Evolutionary conservation across 768 basidiomycete genomes (phyloP).

Genomic region (Jaapia argillacea): DNA sequence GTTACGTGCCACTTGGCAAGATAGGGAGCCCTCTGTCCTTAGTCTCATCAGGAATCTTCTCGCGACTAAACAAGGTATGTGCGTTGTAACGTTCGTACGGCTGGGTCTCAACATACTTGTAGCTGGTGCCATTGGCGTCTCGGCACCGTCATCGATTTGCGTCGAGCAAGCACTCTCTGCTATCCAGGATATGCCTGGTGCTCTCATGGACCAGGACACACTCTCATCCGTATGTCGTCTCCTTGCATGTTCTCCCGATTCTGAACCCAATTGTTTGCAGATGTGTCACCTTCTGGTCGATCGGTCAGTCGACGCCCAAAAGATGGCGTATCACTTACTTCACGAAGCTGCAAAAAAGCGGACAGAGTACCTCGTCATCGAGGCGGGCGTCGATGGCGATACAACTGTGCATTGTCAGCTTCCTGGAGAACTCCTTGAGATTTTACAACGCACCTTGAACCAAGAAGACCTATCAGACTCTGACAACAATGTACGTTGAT

Average conservation of each 20-base stretch:
- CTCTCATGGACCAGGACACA: conserved; percentile 53
- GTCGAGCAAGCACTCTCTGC: conserved; percentile 60
- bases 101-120: neutral
- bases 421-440: conserved; percentile 54
- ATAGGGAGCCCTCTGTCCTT: conserved; percentile 40
- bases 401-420: conserved; percentile 40
- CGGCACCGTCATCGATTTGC: conserved; percentile 55
- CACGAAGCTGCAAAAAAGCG: conserved; percentile 57
- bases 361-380: conserved; percentile 80
- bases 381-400: conserved; percentile 74
- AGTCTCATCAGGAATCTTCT: conserved; percentile 54
- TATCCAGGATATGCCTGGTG: conserved; percentile 52
- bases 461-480: conserved; percentile 25
- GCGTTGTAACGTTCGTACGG: neutral
- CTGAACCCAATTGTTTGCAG: too few species aligned
- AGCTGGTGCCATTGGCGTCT: conserved; percentile 18
- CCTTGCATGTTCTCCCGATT: neutral
- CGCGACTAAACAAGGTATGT: conserved; percentile 41
- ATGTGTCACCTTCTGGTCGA: conserved; percentile 77
- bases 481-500: conserved; percentile 28
- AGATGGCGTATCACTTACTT: conserved; percentile 68
- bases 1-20: conserved; percentile 60
- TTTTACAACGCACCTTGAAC: conserved; percentile 42
- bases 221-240: conserved; percentile 51
- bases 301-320: conserved; percentile 53